Evolutionary conservation across 345 rosid species (phyloP).

Genomic region (Turnera subulata): DNA sequence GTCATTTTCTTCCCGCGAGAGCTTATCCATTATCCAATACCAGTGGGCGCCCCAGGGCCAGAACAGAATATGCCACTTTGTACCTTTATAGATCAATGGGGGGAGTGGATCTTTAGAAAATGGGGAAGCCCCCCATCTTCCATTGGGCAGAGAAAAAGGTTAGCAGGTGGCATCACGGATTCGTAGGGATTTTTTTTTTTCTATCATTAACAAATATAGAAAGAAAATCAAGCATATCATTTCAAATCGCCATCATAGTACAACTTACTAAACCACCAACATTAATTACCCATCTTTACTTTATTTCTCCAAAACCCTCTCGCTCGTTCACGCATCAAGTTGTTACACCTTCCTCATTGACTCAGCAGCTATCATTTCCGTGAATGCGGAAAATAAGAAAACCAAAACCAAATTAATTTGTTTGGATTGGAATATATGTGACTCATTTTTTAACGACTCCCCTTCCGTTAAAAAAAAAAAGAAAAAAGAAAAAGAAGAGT

Average conservation of each 20-base stretch:
- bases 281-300: too few relatives aligned
- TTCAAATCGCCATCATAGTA: background rate
- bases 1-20: slow-evolving; percentile 7
- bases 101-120: background rate
- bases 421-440: too few relatives aligned
- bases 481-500: too few relatives aligned
- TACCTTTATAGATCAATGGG: background rate
- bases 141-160: slow-evolving; percentile 1
- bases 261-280: too few relatives aligned
- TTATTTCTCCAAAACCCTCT: too few relatives aligned
- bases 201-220: background rate
- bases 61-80: slow-evolving; percentile 13
- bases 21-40: slow-evolving; percentile 27
- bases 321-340: too few relatives aligned
- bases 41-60: slow-evolving; percentile 19
- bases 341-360: too few relatives aligned
- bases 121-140: background rate
- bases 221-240: background rate
- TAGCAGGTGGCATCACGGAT: slow-evolving; percentile 8
- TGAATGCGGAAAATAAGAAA: too few relatives aligned
- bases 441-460: too few relatives aligned
- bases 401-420: too few relatives aligned
- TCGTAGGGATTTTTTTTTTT: slow-evolving; percentile 8
- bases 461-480: too few relatives aligned
- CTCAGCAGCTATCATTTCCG: too few relatives aligned